Evolutionary conservation across 2,329 filamentous ascomycete genomes (phyloP), one percentile per base, ranked within the genome.

Genomic region (Coniochaeta sp.): DNA sequence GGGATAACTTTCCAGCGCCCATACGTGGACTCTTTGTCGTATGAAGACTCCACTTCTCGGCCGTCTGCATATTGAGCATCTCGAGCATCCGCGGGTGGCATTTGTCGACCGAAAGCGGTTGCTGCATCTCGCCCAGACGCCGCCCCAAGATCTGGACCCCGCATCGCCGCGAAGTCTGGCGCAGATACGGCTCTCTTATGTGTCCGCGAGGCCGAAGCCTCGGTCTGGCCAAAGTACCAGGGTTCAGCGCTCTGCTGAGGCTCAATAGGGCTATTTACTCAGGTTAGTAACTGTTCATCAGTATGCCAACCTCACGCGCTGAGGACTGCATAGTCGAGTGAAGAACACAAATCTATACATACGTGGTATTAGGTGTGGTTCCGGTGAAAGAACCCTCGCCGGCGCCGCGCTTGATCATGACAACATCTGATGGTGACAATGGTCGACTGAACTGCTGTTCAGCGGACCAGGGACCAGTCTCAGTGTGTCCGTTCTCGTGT

Each of bases 161-260:
- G 30, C 12, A 61, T 3, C 4, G 57, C 38, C 22, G 50, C 28
- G 58, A 79, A 77, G 61, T 78, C 73, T 12, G 81, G 80, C 7
- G 79, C 81, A 9, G 81, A 83, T 19, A 75, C 74, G 3, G 80
- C 75, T 60, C 80, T 71, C 65, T 81, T 82, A 66, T 83, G 80
- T 38, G 70, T 66, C 56, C 67, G 74, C 1, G 69, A 61, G 30
- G 63, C 55, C 40, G 65, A 57, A 30, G 62, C 58, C 52, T 69
- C 64, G 61, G 70, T 61, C 34, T 57, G 34, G 9, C 34, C 34
- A 6, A 12, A 38, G 34, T 38, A 38, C 9, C 14, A 38, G 14
- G 34, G 12, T 38, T 38, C 10, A 14, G 14, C 16, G 34, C 7
- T 44, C n/a, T 24, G 40, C 40, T 19, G 40, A 12, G 40, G 40